phyloP scores from a whole-genome alignment of 352 stramenopile genomes.

The Globisporangium splendens region DNA sequence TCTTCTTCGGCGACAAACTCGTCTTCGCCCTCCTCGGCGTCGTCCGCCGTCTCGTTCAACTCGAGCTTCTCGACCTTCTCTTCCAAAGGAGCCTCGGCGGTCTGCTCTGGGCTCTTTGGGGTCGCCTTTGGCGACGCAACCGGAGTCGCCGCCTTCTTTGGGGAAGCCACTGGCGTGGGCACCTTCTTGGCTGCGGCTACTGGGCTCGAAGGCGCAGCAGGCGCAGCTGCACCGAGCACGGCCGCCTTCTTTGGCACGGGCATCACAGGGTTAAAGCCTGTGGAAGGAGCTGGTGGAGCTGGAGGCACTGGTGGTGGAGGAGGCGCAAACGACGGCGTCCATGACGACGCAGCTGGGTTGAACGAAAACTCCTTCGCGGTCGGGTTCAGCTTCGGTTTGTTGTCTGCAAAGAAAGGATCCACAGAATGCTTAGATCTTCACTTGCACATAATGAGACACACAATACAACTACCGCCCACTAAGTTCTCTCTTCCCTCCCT shows the following conservation, averaged over 20 bases:
- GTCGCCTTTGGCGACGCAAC: conserved; percentile 26
- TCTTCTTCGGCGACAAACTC: conserved; percentile 51
- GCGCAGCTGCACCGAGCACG: conserved; percentile 17
- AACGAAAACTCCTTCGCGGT: conserved; percentile 74
- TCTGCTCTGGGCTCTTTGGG: too few relatives aligned
- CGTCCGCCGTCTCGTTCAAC: conserved; percentile 10
- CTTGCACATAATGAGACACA: too few relatives aligned
- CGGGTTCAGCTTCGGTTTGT: conserved; percentile 58
- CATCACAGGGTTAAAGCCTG: conserved; percentile 64
- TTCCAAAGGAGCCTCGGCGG: conserved; percentile 11
- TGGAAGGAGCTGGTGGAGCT: conserved; percentile 23
- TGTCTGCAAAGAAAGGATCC: conserved; percentile 25
- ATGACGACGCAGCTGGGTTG: conserved; percentile 63
- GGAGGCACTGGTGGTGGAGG: conserved; percentile 30
- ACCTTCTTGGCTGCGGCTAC: conserved; percentile 14
- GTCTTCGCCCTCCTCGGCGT: conserved; percentile 48
- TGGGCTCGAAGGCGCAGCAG: conserved; percentile 16
- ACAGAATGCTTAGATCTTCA: neutral
- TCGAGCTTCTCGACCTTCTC: conserved; percentile 23
- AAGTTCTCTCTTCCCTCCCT: too few relatives aligned
- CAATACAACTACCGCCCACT: too few relatives aligned
- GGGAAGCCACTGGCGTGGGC: conserved; percentile 17
- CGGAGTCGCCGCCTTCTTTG: conserved; percentile 18
- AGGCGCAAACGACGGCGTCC: conserved; percentile 42
- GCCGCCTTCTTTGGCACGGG: conserved; percentile 68